Evolutionary conservation across 1,284 basidiomycete species (phyloP).

Genomic region (Laetiporus sulphureus): DNA sequence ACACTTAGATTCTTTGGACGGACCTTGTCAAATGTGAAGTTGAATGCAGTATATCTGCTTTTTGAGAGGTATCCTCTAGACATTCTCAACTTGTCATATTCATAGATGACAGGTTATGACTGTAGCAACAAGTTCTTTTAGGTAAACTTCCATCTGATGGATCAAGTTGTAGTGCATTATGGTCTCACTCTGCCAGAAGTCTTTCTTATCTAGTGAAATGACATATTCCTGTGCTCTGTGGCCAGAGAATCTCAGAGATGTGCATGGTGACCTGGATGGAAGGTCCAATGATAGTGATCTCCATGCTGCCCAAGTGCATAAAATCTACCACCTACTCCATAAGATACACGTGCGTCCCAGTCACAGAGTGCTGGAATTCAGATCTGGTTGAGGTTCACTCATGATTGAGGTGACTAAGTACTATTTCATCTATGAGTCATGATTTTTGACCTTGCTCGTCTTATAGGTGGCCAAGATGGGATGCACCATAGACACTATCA

Average conservation of each 20-base stretch:
- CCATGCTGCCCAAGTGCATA: conserved; percentile 73
- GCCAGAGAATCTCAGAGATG: conserved; percentile 58
- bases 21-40: not conserved
- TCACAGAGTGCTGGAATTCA: conserved; percentile 79
- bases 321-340: conserved; percentile 68
- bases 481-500: conserved; percentile 80
- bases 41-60: conserved; percentile 1
- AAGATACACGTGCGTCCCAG: conserved; percentile 71
- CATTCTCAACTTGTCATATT: no score
- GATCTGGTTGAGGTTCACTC: conserved; percentile 83
- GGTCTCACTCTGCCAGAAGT: conserved; percentile 27
- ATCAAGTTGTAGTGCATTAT: not conserved
- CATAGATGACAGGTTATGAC: conserved; percentile 5
- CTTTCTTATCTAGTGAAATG: conserved; percentile 82
- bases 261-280: conserved; percentile 45
- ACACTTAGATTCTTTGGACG: not conserved
- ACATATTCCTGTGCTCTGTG: conserved; percentile 85
- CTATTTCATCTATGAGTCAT: not conserved
- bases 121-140: conserved; percentile 5
- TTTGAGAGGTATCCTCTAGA: no score
- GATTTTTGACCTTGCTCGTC: not conserved
- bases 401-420: conserved; percentile 60
- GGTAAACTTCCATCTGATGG: not conserved
- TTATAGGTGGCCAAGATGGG: conserved; percentile 53
- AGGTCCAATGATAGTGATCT: conserved; percentile 46